Evolutionary conservation across 2,329 filamentous ascomycete species (phyloP).

Genomic region (Cladosporium sp.): DNA sequence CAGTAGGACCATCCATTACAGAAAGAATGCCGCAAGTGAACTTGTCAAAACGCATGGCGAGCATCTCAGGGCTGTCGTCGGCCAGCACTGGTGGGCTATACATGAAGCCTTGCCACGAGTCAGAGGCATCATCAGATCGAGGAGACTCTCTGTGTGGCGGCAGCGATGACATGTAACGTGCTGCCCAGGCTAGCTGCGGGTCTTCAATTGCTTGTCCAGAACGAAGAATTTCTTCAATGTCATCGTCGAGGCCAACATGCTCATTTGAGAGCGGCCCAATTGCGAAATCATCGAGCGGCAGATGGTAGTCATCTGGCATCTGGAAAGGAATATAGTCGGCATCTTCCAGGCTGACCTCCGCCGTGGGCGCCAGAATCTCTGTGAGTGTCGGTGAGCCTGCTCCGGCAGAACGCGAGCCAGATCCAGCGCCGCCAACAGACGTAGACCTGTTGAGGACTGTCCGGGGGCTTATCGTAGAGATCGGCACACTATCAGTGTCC

Average conservation of each 20-base stretch:
- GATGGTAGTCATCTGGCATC: conserved; percentile 12
- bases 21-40: conserved; percentile 67
- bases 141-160: not conserved
- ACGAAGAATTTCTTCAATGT: conserved; percentile 6
- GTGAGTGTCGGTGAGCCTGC: conserved; percentile 27
- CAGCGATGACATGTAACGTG: conserved; percentile 5
- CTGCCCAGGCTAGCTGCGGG: conserved; percentile 11
- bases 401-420: not conserved
- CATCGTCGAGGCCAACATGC: not conserved
- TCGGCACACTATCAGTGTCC: conserved; percentile 11
- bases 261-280: conserved; percentile 5
- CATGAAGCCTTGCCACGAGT: conserved; percentile 18
- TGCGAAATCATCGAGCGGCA: conserved; percentile 8
- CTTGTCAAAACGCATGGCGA: conserved; percentile 59
- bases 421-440: not conserved
- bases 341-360: conserved; percentile 7
- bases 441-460: not conserved
- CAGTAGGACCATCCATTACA: conserved; percentile 62
- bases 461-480: conserved; percentile 10
- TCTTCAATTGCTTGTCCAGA: conserved; percentile 6
- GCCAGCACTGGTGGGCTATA: conserved; percentile 28
- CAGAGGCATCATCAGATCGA: not conserved
- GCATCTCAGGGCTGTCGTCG: conserved; percentile 50
- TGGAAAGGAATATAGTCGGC: conserved; percentile 9
- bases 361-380: conserved; percentile 24